Percentiles rank a stretch among this genome's conserved stretches.
Conservation (phyloP, 306 rosid species). For the Vigna hirtella region DNA sequence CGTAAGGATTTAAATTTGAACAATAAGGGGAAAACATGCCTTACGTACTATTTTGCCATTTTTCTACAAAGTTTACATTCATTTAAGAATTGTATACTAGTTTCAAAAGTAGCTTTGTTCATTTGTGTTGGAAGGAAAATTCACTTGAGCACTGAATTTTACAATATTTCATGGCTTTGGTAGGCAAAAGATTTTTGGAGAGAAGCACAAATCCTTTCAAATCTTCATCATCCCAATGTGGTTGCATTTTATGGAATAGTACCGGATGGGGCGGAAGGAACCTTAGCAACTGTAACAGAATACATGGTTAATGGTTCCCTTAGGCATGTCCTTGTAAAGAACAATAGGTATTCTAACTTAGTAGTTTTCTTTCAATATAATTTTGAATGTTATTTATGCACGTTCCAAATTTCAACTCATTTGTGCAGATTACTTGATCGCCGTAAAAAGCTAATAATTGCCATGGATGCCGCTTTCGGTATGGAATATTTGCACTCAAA, state of each 20-base stretch:
- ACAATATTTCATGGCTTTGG: constrained; percentile 41
- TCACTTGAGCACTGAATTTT: constrained; percentile 17
- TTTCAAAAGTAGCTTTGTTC: background rate
- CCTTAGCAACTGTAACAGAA: constrained; percentile 91
- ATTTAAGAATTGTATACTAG: background rate
- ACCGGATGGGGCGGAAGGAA: constrained; percentile 87
- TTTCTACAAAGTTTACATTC: constrained; percentile 8
- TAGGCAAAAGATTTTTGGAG: constrained; percentile 98
- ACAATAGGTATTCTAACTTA: constrained; percentile 63
- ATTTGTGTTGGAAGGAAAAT: constrained; percentile 21
- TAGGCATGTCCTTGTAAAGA: constrained; percentile 77
- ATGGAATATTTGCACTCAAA: constrained; percentile 97
- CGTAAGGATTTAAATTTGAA: constrained; percentile 11
- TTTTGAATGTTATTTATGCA: constrained; percentile 28
- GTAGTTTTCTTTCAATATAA: constrained; percentile 21
- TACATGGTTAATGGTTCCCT: constrained; percentile 95
- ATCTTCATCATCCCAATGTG: constrained; percentile 96
- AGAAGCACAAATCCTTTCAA: constrained; percentile 90
- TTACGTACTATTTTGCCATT: background rate
- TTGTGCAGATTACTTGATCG: constrained; percentile 81
- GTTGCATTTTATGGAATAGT: constrained; percentile 93
- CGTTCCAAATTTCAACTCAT: constrained; percentile 40
- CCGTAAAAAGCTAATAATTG: constrained; percentile 79
- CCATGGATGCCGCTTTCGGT: constrained; percentile 97
- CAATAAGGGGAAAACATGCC: background rate